A percentile compares a stretch with the other conserved stretches of the same genome.
phyloP scores from a whole-genome alignment of 495 filamentous ascomycete species.

The Hyphodiscus hymeniophilus region DNA sequence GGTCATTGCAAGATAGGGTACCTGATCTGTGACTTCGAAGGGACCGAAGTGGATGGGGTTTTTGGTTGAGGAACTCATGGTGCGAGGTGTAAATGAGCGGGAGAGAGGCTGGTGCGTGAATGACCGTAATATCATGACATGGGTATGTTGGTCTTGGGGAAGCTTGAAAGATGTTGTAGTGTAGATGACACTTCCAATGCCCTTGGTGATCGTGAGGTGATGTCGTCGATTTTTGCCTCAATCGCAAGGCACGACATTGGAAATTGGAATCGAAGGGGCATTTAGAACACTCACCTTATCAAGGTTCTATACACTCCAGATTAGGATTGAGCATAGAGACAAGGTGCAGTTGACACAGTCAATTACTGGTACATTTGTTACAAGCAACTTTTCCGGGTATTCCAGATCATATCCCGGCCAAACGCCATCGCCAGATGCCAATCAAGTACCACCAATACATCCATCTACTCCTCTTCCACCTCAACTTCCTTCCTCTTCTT shows the following conservation, averaged over 20 bases:
- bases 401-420: not conserved
- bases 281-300: too few relatives aligned
- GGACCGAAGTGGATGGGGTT: conserved; percentile 52
- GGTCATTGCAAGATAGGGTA: conserved; percentile 20
- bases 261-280: too few relatives aligned
- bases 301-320: too few relatives aligned
- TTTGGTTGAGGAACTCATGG: conserved; percentile 3
- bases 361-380: too few relatives aligned
- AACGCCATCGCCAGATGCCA: conserved; percentile 16
- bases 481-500: conserved; percentile 23
- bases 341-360: too few relatives aligned
- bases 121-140: not conserved
- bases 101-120: not conserved
- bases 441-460: not conserved
- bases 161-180: not conserved
- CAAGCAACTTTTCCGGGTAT: too few relatives aligned
- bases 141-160: not conserved
- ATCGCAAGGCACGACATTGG: too few relatives aligned
- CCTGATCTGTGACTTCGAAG: conserved; percentile 57
- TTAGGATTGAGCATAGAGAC: too few relatives aligned
- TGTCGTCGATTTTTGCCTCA: too few relatives aligned
- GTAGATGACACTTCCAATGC: too few relatives aligned
- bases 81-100: not conserved
- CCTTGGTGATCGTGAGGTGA: too few relatives aligned
- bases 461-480: conserved; percentile 1